Evolutionary conservation across 257 asterid species (phyloP), one percentile per base, ranked within the genome.

Genomic region (Fraxinus quadrangulata): DNA sequence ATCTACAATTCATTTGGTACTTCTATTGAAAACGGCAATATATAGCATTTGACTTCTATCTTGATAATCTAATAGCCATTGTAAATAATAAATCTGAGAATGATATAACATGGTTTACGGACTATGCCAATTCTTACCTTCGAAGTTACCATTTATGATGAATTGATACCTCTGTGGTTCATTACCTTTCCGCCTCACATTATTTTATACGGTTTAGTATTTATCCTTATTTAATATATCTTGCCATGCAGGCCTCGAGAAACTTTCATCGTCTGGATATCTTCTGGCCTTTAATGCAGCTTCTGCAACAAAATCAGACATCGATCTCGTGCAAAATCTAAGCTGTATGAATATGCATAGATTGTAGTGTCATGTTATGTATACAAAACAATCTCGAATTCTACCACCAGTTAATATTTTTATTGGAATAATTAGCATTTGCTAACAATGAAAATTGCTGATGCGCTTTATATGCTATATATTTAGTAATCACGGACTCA

Each of bases 201-300:
- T 9, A 56, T n/a, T 56, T 19, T 17, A 6, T 75, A 47, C 59
- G 59, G 68, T 16, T 54, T 12, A 45, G 51, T 2, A 45, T 45
- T 45, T 45, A 45, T 45, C 17, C 51, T 45, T 12, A 16, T 47
- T 23, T 19, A 1, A 0, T 16, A 13, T 72, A 17, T 72, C 51
- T 34, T 79, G 40, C 24, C 26, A 28, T 33, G 69, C 92, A 95
- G 99, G 91, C 96, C 2, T 84, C 96, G 0, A 95, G 86, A 34
- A 85, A 84, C 85, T 93, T 89, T 85, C 98, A 91, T 73, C 94
- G 99, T 67, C 87, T 95, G 82, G 99, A 95, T 71, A 91, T 95
- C 72, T 95, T 95, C 80, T 95, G 99, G 99, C 98, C 99, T 13
- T 81, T 95, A 84, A 95, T 95, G 99, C 92, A 88, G 82, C 90